These are phyloP conservation scores for Heritiera fomes DNA, from an alignment of 345 rosid species.

Conservation along the genomic window DNA sequence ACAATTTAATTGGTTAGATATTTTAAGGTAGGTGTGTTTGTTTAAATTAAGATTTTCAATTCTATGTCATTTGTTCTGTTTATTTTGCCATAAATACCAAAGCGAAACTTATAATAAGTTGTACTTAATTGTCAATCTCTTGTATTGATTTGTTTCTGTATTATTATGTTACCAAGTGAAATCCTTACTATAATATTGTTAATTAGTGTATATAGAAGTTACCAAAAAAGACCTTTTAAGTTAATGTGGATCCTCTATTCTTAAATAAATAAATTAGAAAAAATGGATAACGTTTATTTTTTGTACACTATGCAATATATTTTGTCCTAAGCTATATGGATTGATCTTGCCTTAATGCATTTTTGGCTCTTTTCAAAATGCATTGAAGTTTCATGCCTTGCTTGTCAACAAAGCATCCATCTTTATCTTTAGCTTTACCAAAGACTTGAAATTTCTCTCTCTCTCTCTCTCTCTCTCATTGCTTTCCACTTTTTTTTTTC, in stretches of 20 bases:
- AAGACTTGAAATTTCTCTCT: neutral
- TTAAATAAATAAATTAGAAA: too few species aligned
- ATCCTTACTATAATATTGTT: neutral
- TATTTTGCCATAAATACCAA: too few species aligned
- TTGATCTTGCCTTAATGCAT: neutral
- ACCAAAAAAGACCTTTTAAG: neutral
- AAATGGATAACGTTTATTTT: too few species aligned
- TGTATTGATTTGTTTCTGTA: too few species aligned
- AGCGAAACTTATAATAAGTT: too few species aligned
- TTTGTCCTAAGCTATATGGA: too few species aligned
- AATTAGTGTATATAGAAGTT: neutral
- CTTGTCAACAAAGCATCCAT: slow-evolving; percentile 19
- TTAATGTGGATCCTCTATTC: neutral
- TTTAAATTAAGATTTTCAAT: neutral
- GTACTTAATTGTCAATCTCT: too few species aligned
- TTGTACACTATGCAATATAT: too few species aligned
- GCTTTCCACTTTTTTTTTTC: neutral
- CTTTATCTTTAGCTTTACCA: slow-evolving; percentile 14
- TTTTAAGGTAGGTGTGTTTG: neutral
- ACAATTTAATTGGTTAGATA: neutral
- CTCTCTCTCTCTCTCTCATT: neutral
- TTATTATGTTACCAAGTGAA: neutral
- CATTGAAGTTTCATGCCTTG: slow-evolving; percentile 8
- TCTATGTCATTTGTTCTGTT: too few species aligned
- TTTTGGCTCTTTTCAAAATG: neutral